A percentile compares a stretch with the other conserved stretches of the same genome.
These are phyloP conservation scores for Ceratocystis cacaofunesta DNA, from an alignment of 2,329 filamentous ascomycete genomes.

Conservation along the genomic window DNA sequence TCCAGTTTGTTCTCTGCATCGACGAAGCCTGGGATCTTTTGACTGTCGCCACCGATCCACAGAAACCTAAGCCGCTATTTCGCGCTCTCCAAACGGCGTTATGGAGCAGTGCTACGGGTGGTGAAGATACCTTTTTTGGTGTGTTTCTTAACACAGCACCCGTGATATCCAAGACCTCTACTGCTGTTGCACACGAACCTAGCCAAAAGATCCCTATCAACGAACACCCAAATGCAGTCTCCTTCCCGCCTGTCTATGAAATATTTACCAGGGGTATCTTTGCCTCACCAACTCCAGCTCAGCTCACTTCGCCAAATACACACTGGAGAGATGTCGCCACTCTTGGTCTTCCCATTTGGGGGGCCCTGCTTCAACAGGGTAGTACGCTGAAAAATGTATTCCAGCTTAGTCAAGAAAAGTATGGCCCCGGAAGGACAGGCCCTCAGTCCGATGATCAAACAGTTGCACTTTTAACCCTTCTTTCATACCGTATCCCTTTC, in stretches of 20 bases:
- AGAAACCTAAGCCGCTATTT: background rate
- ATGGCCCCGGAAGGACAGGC: background rate
- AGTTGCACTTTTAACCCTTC: background rate
- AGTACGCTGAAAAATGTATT: background rate
- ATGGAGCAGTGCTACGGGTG: background rate
- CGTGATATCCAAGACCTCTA: background rate
- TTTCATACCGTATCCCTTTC: background rate
- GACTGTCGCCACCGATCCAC: background rate
- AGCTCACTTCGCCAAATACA: background rate
- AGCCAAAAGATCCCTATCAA: background rate
- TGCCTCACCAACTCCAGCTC: background rate
- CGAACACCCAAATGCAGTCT: background rate
- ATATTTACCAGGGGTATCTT: background rate
- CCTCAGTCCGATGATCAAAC: too few relatives aligned
- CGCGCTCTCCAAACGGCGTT: background rate
- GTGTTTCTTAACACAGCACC: background rate
- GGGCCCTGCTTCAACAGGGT: background rate
- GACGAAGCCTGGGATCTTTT: background rate
- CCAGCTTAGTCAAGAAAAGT: background rate
- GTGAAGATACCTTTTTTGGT: background rate
- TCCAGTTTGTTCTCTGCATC: background rate
- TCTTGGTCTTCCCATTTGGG: background rate
- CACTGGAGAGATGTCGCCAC: background rate
- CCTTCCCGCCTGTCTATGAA: background rate
- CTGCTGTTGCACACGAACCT: background rate